A percentile compares a stretch with the other conserved stretches of the same genome.
These are phyloP conservation scores for Spergularia bocconei DNA, from an alignment of 148 eudicot genomes.

Conservation along the genomic window DNA sequence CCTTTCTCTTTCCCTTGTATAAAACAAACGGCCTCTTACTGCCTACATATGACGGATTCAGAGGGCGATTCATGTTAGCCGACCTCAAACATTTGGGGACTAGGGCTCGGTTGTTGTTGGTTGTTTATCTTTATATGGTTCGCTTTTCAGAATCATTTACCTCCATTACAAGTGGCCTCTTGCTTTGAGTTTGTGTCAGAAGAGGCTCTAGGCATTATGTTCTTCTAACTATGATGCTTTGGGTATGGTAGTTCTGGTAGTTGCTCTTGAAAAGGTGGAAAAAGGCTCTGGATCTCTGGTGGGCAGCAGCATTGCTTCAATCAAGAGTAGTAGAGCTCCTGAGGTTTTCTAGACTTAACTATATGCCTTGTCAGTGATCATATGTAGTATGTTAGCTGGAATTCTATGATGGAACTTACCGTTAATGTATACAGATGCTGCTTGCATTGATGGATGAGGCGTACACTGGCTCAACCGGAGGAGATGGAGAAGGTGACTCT, in stretches of 20 bases:
- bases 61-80: too few species aligned
- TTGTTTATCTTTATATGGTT: not conserved
- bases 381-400: not conserved
- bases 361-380: not conserved
- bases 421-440: slow-evolving; percentile 67
- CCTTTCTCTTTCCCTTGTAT: too few species aligned
- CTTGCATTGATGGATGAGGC: slow-evolving; percentile 99
- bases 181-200: not conserved
- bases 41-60: too few species aligned
- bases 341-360: slow-evolving; percentile 47
- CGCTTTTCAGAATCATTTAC: not conserved
- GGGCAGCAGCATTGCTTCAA: slow-evolving; percentile 93
- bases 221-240: slow-evolving; percentile 9
- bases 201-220: not conserved
- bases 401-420: slow-evolving; percentile 12
- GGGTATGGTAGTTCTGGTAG: slow-evolving; percentile 63
- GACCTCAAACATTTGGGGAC: too few species aligned
- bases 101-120: too few species aligned
- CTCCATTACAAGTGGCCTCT: not conserved
- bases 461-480: slow-evolving; percentile 97
- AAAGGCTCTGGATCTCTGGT: slow-evolving; percentile 81
- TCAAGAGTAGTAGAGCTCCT: slow-evolving; percentile 92
- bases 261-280: slow-evolving; percentile 95
- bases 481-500: slow-evolving; percentile 92
- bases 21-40: too few species aligned